Conservation (phyloP, 2,329 filamentous ascomycete species). For the Blastomyces parvus region DNA sequence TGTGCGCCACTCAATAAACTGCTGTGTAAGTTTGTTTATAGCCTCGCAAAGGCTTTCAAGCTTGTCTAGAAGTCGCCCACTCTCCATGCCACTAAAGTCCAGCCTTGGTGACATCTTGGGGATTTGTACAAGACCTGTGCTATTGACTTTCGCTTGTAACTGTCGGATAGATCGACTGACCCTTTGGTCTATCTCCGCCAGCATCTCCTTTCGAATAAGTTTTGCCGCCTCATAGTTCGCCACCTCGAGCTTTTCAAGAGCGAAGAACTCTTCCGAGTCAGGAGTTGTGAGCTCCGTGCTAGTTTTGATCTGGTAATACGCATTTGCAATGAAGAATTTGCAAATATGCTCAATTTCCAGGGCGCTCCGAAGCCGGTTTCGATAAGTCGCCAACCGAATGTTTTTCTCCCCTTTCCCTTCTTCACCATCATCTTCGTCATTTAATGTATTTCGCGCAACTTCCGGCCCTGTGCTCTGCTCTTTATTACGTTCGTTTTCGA, state of each 20-base stretch:
- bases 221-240: conserved; percentile 72
- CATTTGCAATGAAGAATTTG: conserved; percentile 75
- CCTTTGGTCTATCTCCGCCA: conserved; percentile 50
- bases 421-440: conserved; percentile 30
- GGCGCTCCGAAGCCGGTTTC: conserved; percentile 59
- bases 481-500: conserved; percentile 41
- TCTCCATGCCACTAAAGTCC: conserved; percentile 61
- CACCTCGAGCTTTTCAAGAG: conserved; percentile 60
- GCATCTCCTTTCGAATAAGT: conserved; percentile 63
- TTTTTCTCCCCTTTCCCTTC: conserved; percentile 30
- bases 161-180: conserved; percentile 55
- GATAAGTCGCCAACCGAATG: conserved; percentile 47
- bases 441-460: conserved; percentile 9
- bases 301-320: conserved; percentile 71
- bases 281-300: conserved; percentile 54
- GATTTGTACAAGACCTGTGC: conserved; percentile 52
- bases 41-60: conserved; percentile 55
- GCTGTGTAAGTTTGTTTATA: conserved; percentile 61
- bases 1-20: conserved; percentile 66
- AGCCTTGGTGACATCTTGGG: conserved; percentile 48
- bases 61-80: conserved; percentile 53
- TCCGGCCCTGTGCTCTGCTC: conserved; percentile 7
- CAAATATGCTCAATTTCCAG: conserved; percentile 75
- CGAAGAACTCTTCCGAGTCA: conserved; percentile 56
- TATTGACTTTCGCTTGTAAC: conserved; percentile 46